Evolutionary conservation across 495 filamentous ascomycete species (phyloP), one percentile per base, ranked within the genome.

Genomic region (Penicillium angulare): DNA sequence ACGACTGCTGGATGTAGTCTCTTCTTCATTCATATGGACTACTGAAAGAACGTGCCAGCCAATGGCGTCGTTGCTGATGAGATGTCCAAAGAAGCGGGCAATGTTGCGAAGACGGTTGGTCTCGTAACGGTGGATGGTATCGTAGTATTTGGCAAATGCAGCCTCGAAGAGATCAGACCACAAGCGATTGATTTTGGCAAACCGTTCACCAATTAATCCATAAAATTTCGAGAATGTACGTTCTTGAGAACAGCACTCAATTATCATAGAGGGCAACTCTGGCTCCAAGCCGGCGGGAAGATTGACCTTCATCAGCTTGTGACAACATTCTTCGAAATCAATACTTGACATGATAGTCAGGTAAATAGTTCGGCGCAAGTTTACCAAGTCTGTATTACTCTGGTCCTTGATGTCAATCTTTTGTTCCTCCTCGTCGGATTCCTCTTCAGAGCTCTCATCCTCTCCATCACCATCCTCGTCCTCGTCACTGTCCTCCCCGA

Each of bases 221-320:
- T 92, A 96, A 70, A 97, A 97, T 63, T 97, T 97, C 22, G 89
- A 86, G 69, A 95, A 99, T 12, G 92, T 96, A 44, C 87, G 87
- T 65, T 97, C 92, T 62, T 97, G 95, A 26, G 88, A 89, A 67
- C 90, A 96, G 59, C 90, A 92, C 66, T 99, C 93, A 43, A 97
- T 86, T 38, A 99, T 82, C 95, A 99, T 99, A 5, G 87, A 90
- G 7, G 91, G 89, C 43, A 99, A 75, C 63, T 97, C 93, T 3
- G 84, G 74, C 66, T 99, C 93, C 60, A 92, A 79, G 15, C 93
- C 95, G n/a, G 79, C 66, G 3, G 93, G 95, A 17, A 99, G 76
- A 43, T 83, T 88, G 61, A 97, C 78, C 77, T 92, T 92, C 86
- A 95, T 90, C 52, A 95, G 73, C 69, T 96, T 97, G 74, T 98